These are phyloP conservation scores for Aegilops sharonensis DNA, from an alignment of 176 grass and related monocot species.

Conservation along the genomic window DNA sequence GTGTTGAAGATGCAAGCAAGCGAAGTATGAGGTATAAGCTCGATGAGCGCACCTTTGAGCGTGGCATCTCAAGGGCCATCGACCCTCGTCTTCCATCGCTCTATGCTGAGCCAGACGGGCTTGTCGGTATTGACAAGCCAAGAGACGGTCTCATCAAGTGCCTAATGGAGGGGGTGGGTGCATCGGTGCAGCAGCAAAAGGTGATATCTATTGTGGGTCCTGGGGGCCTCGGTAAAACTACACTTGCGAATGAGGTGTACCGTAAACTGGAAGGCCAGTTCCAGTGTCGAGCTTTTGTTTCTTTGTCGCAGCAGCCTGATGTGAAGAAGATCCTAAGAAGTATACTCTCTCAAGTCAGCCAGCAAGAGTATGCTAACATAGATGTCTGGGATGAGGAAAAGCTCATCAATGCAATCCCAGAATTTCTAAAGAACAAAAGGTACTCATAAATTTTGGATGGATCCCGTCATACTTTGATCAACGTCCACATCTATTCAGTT, in stretches of 20 bases:
- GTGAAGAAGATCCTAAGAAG: constrained; percentile 10
- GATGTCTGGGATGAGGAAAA: background rate
- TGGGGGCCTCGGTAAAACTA: constrained; percentile 16
- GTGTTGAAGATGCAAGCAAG: constrained; percentile 19
- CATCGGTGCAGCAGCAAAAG: background rate
- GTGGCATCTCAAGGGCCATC: background rate
- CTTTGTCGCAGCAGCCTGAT: constrained; percentile 2
- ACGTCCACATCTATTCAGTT: background rate
- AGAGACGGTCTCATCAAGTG: constrained; percentile 6
- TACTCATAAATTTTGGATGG: background rate
- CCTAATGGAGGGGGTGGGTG: background rate
- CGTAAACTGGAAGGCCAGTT: background rate
- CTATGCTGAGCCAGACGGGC: background rate
- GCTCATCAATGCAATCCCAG: constrained; percentile 2
- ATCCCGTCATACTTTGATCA: background rate
- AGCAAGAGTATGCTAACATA: background rate
- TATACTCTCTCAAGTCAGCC: constrained; percentile 1
- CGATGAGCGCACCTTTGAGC: background rate
- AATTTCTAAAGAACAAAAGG: background rate
- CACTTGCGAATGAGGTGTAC: background rate
- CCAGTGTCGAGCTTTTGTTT: constrained; percentile 3
- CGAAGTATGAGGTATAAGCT: constrained; percentile 18
- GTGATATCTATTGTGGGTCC: background rate
- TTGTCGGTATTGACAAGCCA: constrained; percentile 9
- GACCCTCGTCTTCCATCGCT: constrained; percentile 8